Conservation (phyloP, 2,329 filamentous ascomycete genomes). For the Fusarium sp. region DNA sequence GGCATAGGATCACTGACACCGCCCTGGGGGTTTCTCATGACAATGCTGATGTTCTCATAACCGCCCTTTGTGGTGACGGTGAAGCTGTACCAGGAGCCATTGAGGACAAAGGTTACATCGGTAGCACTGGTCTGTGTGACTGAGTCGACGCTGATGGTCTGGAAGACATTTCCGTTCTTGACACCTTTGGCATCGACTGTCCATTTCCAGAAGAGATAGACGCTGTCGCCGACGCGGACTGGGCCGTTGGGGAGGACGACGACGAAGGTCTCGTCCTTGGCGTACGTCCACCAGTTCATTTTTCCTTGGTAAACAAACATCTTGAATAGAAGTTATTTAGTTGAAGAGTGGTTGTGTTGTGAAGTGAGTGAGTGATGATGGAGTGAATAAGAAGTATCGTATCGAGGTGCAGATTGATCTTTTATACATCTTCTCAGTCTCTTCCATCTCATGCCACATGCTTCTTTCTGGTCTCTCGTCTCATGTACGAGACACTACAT, state of each 20-base stretch:
- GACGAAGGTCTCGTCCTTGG: constrained; percentile 26
- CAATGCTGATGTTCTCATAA: constrained; percentile 21
- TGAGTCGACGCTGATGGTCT: constrained; percentile 3
- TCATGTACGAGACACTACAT: not conserved
- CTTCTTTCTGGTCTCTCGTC: not conserved
- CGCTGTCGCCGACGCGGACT: constrained; percentile 31
- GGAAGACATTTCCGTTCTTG: constrained; percentile 33
- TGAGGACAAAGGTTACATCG: constrained; percentile 15
- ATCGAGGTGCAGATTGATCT: not conserved
- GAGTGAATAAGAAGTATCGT: not conserved
- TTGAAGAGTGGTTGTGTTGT: not conserved
- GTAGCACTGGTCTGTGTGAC: constrained; percentile 1
- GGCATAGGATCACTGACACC: not conserved
- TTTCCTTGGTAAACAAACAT: constrained; percentile 38
- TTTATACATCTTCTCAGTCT: not conserved
- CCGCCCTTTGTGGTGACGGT: constrained; percentile 13
- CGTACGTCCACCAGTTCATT: constrained; percentile 32
- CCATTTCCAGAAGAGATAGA: constrained; percentile 38
- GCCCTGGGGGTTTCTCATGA: constrained; percentile 13
- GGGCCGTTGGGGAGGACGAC: constrained; percentile 29
- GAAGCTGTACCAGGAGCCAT: constrained; percentile 9
- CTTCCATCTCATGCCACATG: not conserved
- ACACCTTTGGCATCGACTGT: constrained; percentile 7
- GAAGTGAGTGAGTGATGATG: not conserved
- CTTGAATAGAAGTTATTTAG: not conserved